Base-by-base conservation (phyloP, 2,329 filamentous ascomycete genomes). In the Zymoseptoria ardabiliae region DNA sequence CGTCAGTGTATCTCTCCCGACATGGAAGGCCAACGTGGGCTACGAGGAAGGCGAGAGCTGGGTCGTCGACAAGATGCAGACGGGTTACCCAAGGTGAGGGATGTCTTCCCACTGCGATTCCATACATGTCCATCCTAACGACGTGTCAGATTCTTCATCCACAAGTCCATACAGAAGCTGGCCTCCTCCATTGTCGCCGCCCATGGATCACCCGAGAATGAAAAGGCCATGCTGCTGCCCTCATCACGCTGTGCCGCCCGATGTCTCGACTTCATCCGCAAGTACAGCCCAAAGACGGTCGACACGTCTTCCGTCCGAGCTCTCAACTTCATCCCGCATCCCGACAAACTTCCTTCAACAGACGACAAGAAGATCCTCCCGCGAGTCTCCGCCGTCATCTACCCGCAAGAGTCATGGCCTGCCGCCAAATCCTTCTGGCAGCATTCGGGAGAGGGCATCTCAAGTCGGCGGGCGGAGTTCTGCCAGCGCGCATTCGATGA, bases 361-460 rank as follows among this genome's bases (percentile, higher is more conserved):
- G 71, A 72, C n/a, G 59, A 71, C 9, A 70, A 72, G 4, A 76
- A 80, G 35, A 78, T 79, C 3, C 73, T 75, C 20, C 77, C 78
- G 0, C 72, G 68, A 48, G 64, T 81, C 3, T 79, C 75, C 5
- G 78, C 77, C 22, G 85, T 96, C 2, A 71, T 97, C 50, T 91
- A 88, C 67, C 84, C 86, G 0, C 78, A 82, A 52, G 82, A 85
- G 11, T 76, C 85, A 19, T 92, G 87, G 67, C 76, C 84, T 4
- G 74, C 89, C 60, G 90, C 91, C n/a, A 97, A 97, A 74, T 84
- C 91, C 69, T 97, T 96, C 70, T 99, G 94, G 94, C 94, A 97
- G 73, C 94, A 99, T 73, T 89, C 90, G 0, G 94, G 94, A 20
- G 92, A 96, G 62, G 94, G 94, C 17, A 81, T 96, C 13, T 97